These are phyloP conservation scores for Diaporthe destruens DNA, from an alignment of 2,329 filamentous ascomycete genomes.

Conservation along the genomic window DNA sequence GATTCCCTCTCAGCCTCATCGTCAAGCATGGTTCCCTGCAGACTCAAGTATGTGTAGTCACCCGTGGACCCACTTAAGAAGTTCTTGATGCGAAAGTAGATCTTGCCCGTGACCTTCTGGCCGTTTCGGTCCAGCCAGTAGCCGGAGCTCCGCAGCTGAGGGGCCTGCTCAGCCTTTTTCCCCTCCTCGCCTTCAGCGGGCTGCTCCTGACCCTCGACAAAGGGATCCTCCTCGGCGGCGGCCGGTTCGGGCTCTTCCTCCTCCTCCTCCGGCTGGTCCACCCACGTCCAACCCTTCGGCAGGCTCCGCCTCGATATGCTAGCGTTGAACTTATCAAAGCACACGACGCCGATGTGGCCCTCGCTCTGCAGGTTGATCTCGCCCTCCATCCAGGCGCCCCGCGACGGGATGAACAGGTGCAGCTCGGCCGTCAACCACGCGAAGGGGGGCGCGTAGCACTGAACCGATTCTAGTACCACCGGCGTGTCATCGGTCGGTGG, in stretches of 20 bases:
- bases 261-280: slow-evolving; percentile 66
- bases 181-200: slow-evolving; percentile 48
- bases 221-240: slow-evolving; percentile 47
- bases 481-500: slow-evolving; percentile 63
- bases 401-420: slow-evolving; percentile 82
- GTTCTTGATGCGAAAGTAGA: slow-evolving; percentile 85
- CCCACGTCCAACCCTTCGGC: slow-evolving; percentile 84
- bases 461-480: slow-evolving; percentile 64
- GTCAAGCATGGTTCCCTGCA: slow-evolving; percentile 88
- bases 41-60: slow-evolving; percentile 83
- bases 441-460: slow-evolving; percentile 89
- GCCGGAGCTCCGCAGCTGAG: slow-evolving; percentile 68
- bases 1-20: slow-evolving; percentile 74
- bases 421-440: slow-evolving; percentile 92
- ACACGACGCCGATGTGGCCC: slow-evolving; percentile 88
- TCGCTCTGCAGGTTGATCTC: slow-evolving; percentile 88
- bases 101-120: slow-evolving; percentile 75
- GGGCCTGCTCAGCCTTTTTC: slow-evolving; percentile 66
- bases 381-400: slow-evolving; percentile 81
- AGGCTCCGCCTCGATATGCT: slow-evolving; percentile 83
- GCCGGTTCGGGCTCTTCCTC: slow-evolving; percentile 26
- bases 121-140: slow-evolving; percentile 83
- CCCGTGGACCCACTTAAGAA: slow-evolving; percentile 84
- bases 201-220: slow-evolving; percentile 46
- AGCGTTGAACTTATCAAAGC: slow-evolving; percentile 92